Evolutionary conservation across 1,139 yeast genomes (phyloP), one percentile per base, ranked within the genome.

Genomic region (Candida sp.): DNA sequence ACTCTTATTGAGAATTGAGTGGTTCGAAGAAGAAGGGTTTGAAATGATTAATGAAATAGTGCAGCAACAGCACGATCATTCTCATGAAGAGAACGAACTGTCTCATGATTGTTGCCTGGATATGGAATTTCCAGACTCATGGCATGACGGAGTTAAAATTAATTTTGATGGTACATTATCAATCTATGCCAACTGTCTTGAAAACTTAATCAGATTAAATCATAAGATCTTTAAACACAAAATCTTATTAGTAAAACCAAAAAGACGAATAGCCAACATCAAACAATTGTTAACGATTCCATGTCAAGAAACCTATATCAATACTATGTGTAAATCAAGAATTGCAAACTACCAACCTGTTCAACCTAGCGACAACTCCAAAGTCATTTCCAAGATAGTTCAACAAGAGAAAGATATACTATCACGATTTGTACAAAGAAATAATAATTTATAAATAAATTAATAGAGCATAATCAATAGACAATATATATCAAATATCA

Each of bases 1-100:
- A 44, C 51, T 71, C 33, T 65, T 68, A 4, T 62, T 65, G 35
- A 77, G 86, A 43, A 56, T 82, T 8, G 69, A 71, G 21, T 87
- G 93, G 93, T 82, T 88, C 77, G 78, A 77, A 33, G 67, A 68
- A 9, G 57, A 61, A 33, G 88, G 87, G 3, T 75, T 73, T 49
- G 72, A 65, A 5, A 45, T 70, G 5, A 57, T 73, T n/a, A 71
- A 70, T 45, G 75, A 73, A 33, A 46, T 65, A n/a, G 44, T 68
- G 9, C 50, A 42, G 22, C 58, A 54, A 15, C 39, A 39, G 15
- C 47, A 53, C 36, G 56, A 53, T 35, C 56, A 51, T 11, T 53
- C 51, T 22, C 57, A 49, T 5, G 56, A 52, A 29, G 64, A 59
- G 9, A 48, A 46, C 8, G 49, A 50, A 5, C 48, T 48, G 12